Evolutionary conservation across 2,329 filamentous ascomycete species (phyloP).

Genomic region (Ceratocystis papillata): DNA sequence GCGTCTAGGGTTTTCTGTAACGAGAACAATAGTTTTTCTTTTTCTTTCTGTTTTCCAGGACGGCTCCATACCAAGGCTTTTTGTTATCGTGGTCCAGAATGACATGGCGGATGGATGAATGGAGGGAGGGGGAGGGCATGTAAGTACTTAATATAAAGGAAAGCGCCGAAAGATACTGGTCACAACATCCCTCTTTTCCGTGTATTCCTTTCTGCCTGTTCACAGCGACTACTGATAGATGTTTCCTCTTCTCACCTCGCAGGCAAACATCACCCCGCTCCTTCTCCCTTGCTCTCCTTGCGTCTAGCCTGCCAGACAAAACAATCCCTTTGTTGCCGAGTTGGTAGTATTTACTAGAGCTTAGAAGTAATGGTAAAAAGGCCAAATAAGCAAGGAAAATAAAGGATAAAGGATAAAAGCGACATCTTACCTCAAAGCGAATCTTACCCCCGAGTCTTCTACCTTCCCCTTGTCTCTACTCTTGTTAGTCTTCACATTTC

Average conservation of each 20-base stretch:
- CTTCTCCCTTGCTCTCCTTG: not conserved
- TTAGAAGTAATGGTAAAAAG: too few relatives aligned
- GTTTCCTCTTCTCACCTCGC: too few relatives aligned
- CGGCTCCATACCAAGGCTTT: not conserved
- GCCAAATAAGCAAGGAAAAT: not conserved
- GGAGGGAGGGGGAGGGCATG: too few relatives aligned
- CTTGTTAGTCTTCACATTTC: not conserved
- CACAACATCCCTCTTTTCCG: not conserved
- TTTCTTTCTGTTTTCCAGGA: not conserved
- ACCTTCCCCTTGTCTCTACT: not conserved
- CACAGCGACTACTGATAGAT: not conserved
- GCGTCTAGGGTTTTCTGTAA: not conserved
- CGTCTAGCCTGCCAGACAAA: not conserved
- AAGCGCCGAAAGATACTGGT: not conserved
- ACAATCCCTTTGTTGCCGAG: not conserved
- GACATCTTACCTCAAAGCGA: not conserved
- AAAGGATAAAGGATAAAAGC: not conserved
- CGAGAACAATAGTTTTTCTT: not conserved
- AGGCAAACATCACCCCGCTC: not conserved
- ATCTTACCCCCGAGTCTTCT: not conserved
- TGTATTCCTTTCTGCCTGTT: not conserved
- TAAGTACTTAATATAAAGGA: too few relatives aligned
- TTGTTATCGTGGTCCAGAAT: not conserved
- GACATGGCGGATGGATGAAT: not conserved
- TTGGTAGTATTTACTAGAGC: too few relatives aligned